Percentiles rank a stretch among this genome's conserved stretches.
These are phyloP conservation scores for Corynascus novoguineensis DNA, from an alignment of 495 filamentous ascomycete genomes.

Conservation along the genomic window DNA sequence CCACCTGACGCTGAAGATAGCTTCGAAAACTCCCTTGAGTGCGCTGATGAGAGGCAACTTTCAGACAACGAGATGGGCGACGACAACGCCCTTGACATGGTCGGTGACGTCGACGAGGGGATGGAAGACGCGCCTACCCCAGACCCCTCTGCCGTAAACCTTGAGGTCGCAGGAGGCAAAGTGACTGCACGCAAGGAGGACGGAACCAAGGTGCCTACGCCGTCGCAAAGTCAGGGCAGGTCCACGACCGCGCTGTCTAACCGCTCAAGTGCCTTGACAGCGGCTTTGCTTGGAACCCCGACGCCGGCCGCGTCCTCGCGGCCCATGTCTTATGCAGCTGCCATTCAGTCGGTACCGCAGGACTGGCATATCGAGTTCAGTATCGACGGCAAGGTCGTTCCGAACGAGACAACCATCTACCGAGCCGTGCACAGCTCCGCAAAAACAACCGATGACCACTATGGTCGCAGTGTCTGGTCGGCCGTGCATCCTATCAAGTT, in stretches of 20 bases:
- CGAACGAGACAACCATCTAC: constrained; percentile 94
- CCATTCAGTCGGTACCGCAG: constrained; percentile 70
- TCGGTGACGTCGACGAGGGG: constrained; percentile 86
- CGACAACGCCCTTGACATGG: constrained; percentile 69
- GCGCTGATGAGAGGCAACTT: constrained; percentile 84
- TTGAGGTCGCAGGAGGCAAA: constrained; percentile 87
- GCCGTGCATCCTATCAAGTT: constrained; percentile 88
- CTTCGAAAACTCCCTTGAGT: constrained; percentile 68
- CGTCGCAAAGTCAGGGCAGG: constrained; percentile 54
- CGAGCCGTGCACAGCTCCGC: constrained; percentile 80
- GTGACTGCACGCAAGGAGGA: constrained; percentile 97
- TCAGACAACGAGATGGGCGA: constrained; percentile 71
- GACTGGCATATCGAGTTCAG: constrained; percentile 99
- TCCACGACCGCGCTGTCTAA: constrained; percentile 29
- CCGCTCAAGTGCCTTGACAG: constrained; percentile 44
- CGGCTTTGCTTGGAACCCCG: constrained; percentile 46
- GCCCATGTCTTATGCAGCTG: constrained; percentile 73
- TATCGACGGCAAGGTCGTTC: constrained; percentile 73
- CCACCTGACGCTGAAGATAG: constrained; percentile 54
- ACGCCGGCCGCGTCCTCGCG: constrained; percentile 47
- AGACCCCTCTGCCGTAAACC: constrained; percentile 84
- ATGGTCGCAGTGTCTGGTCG: constrained; percentile 77
- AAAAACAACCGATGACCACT: constrained; percentile 58
- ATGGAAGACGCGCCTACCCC: constrained; percentile 64
- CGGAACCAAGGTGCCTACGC: constrained; percentile 83